Base-by-base conservation (phyloP, 768 basidiomycete species). In the Suillus fuscotomentosus region DNA sequence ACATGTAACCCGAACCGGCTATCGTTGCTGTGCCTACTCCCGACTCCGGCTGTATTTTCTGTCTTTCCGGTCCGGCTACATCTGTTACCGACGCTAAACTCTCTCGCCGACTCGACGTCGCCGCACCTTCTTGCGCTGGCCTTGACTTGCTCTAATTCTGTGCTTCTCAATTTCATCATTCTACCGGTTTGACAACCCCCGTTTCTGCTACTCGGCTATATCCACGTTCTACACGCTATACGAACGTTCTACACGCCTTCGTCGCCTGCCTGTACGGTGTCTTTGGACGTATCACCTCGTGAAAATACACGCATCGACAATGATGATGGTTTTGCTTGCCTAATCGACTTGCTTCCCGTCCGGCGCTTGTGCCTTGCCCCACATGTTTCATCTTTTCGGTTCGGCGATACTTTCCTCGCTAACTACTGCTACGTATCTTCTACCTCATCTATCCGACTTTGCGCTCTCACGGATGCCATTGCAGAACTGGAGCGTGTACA, bases 401-500 rank as follows among this genome's bases (percentile, higher is more conserved):
- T 61, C 71, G 66, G 66, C 47, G 66, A 64, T 41, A 61, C 61
- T 62, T n/a, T 45, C 50, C 41, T 65, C 68, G 62, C 65, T 15
- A 65, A 60, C 15, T 34, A 65, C 9, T 38, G 63, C 41, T 60
- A 60, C 54, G 53, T 57, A 31, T 63, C 51, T 42, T 60, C 47
- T 51, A 22, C 53, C 53, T 50, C 54, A 50, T 63, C 36, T 24
- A 51, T 63, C 14, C 51, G 53, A 65, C 64, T 43, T 64, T 60
- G 31, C 38, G 10, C 36, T 69, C 51, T 47, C n/a, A 61, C 47
- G 62, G 60, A 65, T 53, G 59, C 50, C 34, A 43, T 36, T 68
- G 50, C 74, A 94, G 91, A 50, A 87, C 88, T 67, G 91, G 92
- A 63, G 92, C 92, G 50, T 94, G 92, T 76, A 89, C 84, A 3